Conservation (phyloP, 2,329 filamentous ascomycete species). For the Penicillium olsonii region DNA sequence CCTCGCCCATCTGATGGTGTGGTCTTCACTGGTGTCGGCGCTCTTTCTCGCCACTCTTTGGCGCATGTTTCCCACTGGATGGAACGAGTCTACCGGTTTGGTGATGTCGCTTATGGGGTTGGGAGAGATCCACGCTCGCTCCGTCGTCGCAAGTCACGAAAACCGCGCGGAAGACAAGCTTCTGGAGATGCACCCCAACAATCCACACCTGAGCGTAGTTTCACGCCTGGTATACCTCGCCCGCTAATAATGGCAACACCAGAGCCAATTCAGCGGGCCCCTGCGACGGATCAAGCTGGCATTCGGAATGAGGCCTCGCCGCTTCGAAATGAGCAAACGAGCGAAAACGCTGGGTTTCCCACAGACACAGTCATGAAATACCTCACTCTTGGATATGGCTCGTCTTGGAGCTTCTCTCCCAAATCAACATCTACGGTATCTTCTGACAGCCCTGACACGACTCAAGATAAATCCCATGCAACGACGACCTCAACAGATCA, state of each 20-base stretch:
- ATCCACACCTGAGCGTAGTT: slow-evolving; percentile 24
- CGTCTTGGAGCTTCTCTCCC: slow-evolving; percentile 47
- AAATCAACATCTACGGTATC: slow-evolving; percentile 29
- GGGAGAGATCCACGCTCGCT: slow-evolving; percentile 73
- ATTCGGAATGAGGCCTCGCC: slow-evolving; percentile 20
- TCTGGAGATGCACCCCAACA: slow-evolving; percentile 17
- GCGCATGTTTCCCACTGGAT: slow-evolving; percentile 80
- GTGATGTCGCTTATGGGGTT: slow-evolving; percentile 81
- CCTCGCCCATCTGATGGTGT: slow-evolving; percentile 76
- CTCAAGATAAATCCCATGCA: slow-evolving; percentile 17
- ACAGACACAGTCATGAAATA: slow-evolving; percentile 52
- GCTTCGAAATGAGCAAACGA: slow-evolving; percentile 19
- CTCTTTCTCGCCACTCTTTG: slow-evolving; percentile 70
- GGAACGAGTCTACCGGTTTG: slow-evolving; percentile 82
- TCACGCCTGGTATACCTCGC: slow-evolving; percentile 46
- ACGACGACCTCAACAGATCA: slow-evolving; percentile 1
- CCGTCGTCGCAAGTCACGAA: slow-evolving; percentile 50
- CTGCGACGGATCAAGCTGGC: slow-evolving; percentile 13
- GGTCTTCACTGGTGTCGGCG: slow-evolving; percentile 79
- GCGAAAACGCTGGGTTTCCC: slow-evolving; percentile 35
- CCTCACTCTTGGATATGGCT: slow-evolving; percentile 53
- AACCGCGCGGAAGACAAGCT: slow-evolving; percentile 25
- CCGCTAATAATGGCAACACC: slow-evolving; percentile 39
- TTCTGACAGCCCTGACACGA: slow-evolving; percentile 28
- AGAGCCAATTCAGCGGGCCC: slow-evolving; percentile 16